phyloP scores from a whole-genome alignment of 129 eudicot species.

The Erigeron canadensis region DNA sequence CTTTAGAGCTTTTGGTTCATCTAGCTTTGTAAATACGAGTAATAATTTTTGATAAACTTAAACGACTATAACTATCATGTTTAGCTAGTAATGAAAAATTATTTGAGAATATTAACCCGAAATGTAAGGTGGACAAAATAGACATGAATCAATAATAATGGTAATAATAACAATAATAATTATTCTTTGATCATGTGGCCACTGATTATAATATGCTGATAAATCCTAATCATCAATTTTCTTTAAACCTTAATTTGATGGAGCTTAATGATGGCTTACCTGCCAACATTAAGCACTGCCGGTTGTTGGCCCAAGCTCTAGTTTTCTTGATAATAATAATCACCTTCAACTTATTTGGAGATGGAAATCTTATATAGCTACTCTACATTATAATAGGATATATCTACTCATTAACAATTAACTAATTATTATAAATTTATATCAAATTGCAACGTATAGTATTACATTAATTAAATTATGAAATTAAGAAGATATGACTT shows the following conservation, averaged over 20 bases:
- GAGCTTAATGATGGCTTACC: conserved; percentile 30
- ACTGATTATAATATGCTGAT: background rate
- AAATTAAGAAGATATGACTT: background rate
- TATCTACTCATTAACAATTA: background rate
- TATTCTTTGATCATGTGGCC: background rate
- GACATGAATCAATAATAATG: background rate
- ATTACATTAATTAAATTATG: background rate
- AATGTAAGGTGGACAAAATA: too few species aligned
- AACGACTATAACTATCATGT: too few species aligned
- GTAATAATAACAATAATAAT: background rate
- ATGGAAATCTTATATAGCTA: background rate
- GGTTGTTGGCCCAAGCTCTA: conserved; percentile 24
- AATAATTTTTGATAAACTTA: too few species aligned
- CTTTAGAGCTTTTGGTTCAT: too few species aligned
- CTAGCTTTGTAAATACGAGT: too few species aligned
- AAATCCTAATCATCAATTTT: conserved; percentile 1
- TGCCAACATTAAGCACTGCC: conserved; percentile 28
- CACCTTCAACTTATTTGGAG: conserved; percentile 12
- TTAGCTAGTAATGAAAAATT: too few species aligned
- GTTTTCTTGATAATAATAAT: conserved; percentile 1
- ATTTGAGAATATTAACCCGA: too few species aligned
- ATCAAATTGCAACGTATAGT: background rate
- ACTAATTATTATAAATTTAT: conserved; percentile 15
- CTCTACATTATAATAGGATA: conserved; percentile 13
- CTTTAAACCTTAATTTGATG: background rate